Evolutionary conservation across 164 flowering plant genomes (phyloP).

Genomic region (Liriodendron chinense): DNA sequence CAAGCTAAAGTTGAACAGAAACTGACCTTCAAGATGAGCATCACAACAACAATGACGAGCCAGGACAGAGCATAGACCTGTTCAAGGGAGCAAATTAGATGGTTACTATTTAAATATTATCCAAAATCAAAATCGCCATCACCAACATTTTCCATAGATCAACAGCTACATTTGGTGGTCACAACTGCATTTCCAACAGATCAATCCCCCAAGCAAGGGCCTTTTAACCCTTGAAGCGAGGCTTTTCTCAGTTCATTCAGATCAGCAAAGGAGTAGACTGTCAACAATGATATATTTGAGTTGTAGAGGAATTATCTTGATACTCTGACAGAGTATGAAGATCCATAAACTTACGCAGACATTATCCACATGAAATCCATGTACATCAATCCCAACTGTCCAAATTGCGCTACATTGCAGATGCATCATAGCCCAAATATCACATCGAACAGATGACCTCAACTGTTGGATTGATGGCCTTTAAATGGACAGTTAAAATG

Average conservation of each 20-base stretch:
- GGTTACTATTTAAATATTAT: neutral
- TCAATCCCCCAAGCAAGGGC: neutral
- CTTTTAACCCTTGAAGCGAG: neutral
- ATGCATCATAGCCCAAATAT: neutral
- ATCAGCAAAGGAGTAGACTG: neutral
- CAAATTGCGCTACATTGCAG: neutral
- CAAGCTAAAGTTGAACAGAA: neutral
- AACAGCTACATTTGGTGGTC: neutral
- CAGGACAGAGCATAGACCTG: conserved; percentile 95
- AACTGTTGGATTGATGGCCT: neutral
- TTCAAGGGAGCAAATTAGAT: conserved; percentile 7
- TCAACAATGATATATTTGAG: no score
- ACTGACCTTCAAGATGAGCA: conserved; percentile 85
- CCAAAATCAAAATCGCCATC: neutral
- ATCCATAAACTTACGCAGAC: neutral
- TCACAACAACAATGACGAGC: conserved; percentile 83
- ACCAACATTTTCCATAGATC: neutral
- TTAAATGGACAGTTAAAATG: no score
- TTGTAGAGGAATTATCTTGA: no score
- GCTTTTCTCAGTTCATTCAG: neutral
- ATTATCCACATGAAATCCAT: neutral
- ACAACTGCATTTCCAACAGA: neutral
- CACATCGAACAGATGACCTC: neutral
- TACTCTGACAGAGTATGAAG: neutral
- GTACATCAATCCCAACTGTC: neutral